These are phyloP conservation scores for Beauveria sp. DNA, from an alignment of 2,329 filamentous ascomycete species.

Conservation along the genomic window DNA sequence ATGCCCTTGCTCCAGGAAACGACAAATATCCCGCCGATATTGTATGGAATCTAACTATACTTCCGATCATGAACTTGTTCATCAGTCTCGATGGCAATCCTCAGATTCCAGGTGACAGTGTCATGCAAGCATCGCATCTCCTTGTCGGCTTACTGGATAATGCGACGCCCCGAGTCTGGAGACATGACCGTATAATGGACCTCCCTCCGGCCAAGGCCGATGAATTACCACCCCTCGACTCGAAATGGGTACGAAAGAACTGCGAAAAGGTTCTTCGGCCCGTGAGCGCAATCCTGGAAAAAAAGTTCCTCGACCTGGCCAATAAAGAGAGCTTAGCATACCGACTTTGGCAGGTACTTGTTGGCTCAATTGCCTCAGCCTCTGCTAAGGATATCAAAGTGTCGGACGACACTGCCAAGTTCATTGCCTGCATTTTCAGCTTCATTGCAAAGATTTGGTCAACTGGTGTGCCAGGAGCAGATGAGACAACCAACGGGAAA, in stretches of 20 bases:
- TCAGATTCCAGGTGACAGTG: constrained; percentile 39
- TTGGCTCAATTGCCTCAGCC: constrained; percentile 57
- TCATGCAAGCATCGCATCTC: constrained; percentile 58
- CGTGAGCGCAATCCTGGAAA: constrained; percentile 52
- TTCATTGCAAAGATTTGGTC: constrained; percentile 64
- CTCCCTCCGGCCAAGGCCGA: constrained; percentile 50
- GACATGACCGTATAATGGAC: constrained; percentile 61
- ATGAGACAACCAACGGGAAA: constrained; percentile 37
- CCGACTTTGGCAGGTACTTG: constrained; percentile 53
- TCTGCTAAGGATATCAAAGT: constrained; percentile 84
- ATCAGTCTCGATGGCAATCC: constrained; percentile 32
- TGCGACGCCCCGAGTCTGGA: constrained; percentile 58
- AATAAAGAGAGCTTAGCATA: constrained; percentile 46
- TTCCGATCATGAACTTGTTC: constrained; percentile 52
- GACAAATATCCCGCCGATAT: constrained; percentile 59
- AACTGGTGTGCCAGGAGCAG: constrained; percentile 27
- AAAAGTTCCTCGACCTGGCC: constrained; percentile 54
- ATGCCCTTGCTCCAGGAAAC: constrained; percentile 65
- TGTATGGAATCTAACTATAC: constrained; percentile 72
- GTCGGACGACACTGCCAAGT: constrained; percentile 72
- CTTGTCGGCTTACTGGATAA: constrained; percentile 62
- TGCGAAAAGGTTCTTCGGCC: constrained; percentile 56
- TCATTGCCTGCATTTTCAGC: constrained; percentile 64
- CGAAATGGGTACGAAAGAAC: constrained; percentile 79
- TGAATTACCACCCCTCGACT: constrained; percentile 78